These are phyloP conservation scores for Bryoglossum gracile DNA, from an alignment of 495 filamentous ascomycete species.

Conservation along the genomic window DNA sequence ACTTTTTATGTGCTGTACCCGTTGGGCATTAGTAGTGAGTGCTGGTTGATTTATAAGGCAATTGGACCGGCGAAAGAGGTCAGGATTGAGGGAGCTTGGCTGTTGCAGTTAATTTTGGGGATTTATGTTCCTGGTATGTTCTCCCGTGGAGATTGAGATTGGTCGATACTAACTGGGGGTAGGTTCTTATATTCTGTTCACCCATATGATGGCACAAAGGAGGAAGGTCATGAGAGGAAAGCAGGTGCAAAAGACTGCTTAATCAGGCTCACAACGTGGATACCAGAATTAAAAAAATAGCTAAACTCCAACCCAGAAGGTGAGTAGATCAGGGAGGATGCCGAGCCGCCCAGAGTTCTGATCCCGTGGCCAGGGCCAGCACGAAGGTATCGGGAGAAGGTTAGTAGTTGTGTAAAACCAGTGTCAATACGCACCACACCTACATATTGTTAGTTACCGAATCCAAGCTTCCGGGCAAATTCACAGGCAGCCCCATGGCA, in stretches of 20 bases:
- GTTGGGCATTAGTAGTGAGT: conserved; percentile 81
- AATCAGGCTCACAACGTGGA: conserved; percentile 11
- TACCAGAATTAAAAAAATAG: not conserved
- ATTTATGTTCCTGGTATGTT: conserved; percentile 75
- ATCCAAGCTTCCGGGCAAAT: too few relatives aligned
- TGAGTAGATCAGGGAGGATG: too few relatives aligned
- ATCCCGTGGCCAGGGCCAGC: too few relatives aligned
- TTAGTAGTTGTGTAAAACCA: too few relatives aligned
- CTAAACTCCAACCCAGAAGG: too few relatives aligned
- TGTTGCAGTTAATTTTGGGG: conserved; percentile 54
- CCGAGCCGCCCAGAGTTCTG: too few relatives aligned
- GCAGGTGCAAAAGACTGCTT: conserved; percentile 23
- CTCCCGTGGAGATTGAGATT: not conserved
- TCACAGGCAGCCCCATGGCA: too few relatives aligned
- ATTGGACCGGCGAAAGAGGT: conserved; percentile 50
- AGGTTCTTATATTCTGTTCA: conserved; percentile 85
- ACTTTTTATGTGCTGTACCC: conserved; percentile 91
- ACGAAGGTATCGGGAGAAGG: too few relatives aligned
- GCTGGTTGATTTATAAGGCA: conserved; percentile 61
- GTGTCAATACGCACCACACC: too few relatives aligned
- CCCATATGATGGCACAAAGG: conserved; percentile 89
- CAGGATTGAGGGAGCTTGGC: conserved; percentile 45
- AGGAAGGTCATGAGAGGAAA: conserved; percentile 63
- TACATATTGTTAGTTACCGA: too few relatives aligned
- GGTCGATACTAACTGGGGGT: conserved; percentile 16